A percentile compares a stretch with the other conserved stretches of the same genome.
phyloP scores from a whole-genome alignment of 2,329 filamentous ascomycete species.

The Trichoderma harzianum region DNA sequence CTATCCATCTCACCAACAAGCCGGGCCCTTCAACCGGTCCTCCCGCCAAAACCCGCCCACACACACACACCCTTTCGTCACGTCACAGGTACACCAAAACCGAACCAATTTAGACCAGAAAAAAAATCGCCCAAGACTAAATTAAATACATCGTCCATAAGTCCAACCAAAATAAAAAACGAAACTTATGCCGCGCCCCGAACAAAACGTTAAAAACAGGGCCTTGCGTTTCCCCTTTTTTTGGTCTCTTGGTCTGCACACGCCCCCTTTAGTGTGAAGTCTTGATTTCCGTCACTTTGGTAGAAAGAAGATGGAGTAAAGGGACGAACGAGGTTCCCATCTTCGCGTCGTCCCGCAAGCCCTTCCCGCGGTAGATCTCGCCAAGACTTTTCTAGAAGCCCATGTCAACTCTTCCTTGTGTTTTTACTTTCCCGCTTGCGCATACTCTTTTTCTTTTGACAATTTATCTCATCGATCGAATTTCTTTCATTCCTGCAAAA shows the following conservation, averaged over 20 bases:
- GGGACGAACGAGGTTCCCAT: no score
- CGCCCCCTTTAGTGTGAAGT: not conserved
- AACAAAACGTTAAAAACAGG: not conserved
- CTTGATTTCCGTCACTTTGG: not conserved
- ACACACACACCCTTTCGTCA: not conserved
- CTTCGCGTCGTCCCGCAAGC: not conserved
- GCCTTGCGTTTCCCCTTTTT: not conserved
- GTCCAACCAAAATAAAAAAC: not conserved
- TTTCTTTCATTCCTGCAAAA: not conserved
- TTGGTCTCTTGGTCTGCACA: not conserved
- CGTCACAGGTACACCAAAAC: not conserved
- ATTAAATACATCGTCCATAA: not conserved
- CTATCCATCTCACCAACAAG: not conserved
- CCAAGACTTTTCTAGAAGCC: not conserved
- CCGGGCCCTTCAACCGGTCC: not conserved
- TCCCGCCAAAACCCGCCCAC: not conserved
- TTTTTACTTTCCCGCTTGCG: not conserved
- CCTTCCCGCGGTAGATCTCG: not conserved
- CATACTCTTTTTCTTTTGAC: not conserved
- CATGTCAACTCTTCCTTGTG: not conserved
- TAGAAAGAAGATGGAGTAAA: no score
- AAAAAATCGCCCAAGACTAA: not conserved
- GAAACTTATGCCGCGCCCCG: not conserved
- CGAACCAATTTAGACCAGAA: not conserved
- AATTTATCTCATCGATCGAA: not conserved